A percentile compares a stretch with the other conserved stretches of the same genome.
These are phyloP conservation scores for Lentinula aciculospora DNA, from an alignment of 768 basidiomycete species.

Conservation along the genomic window DNA sequence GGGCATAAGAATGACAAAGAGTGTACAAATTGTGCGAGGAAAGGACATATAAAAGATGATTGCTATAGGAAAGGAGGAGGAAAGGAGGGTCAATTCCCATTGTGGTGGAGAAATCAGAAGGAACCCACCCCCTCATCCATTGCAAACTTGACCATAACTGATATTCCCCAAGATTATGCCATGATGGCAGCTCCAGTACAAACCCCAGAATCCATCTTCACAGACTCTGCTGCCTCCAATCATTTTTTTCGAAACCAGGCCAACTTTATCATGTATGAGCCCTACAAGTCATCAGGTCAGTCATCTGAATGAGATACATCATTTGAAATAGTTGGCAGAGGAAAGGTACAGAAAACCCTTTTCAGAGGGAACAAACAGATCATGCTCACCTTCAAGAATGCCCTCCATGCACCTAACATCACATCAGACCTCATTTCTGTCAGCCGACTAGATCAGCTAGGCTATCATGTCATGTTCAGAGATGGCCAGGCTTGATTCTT, in stretches of 20 bases:
- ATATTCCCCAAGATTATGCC: background rate
- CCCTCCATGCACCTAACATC: no score
- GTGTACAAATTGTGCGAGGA: background rate
- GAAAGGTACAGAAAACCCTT: no score
- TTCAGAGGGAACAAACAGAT: no score
- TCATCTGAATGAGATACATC: background rate
- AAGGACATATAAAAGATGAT: background rate
- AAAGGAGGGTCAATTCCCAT: background rate
- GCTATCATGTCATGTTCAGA: constrained; percentile 11
- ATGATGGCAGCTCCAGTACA: background rate
- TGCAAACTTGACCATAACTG: background rate
- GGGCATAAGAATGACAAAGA: background rate
- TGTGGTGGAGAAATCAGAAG: background rate
- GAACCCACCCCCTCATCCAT: background rate
- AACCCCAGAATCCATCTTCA: background rate
- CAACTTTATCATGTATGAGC: background rate
- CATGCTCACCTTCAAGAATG: no score
- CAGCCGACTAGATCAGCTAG: constrained; percentile 15
- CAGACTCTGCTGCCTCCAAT: background rate
- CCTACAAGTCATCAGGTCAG: background rate
- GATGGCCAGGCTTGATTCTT: no score
- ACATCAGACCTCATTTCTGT: no score
- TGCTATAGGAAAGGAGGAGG: background rate
- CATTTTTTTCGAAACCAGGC: background rate
- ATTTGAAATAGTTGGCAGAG: background rate